Percentiles rank a stretch among this genome's conserved stretches.
Evolutionary conservation across 352 stramenopile genomes (phyloP).

Genomic region (Hyphochytrium catenoides): DNA sequence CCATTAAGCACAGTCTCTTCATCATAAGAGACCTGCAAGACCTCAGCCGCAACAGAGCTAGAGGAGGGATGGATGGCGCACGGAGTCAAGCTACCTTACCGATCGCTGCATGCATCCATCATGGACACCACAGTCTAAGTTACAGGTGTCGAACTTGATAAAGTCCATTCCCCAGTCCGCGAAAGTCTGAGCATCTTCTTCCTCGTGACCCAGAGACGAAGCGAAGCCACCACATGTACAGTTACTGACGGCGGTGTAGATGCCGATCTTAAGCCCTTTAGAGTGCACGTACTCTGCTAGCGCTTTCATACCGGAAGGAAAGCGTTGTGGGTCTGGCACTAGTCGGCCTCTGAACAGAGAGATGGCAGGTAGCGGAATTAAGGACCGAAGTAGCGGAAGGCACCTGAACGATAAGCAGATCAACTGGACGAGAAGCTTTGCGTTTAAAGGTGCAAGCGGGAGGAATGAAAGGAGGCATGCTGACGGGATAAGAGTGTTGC

Average conservation of each 20-base stretch:
- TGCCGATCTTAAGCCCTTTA: constrained; percentile 14
- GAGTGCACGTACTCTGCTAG: constrained; percentile 14
- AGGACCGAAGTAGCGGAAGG: too few relatives aligned
- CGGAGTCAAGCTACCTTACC: neutral
- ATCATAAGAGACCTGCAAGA: too few relatives aligned
- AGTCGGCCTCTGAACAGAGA: constrained; percentile 9
- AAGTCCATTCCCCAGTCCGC: constrained; percentile 19
- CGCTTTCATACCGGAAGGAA: constrained; percentile 14
- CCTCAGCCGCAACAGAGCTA: too few relatives aligned
- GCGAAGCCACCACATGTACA: constrained; percentile 16
- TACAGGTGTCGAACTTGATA: constrained; percentile 26
- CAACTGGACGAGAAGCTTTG: too few relatives aligned
- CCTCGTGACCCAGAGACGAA: constrained; percentile 13
- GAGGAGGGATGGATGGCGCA: too few relatives aligned
- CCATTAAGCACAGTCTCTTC: too few relatives aligned
- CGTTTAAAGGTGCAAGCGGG: too few relatives aligned
- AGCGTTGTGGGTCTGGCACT: constrained; percentile 12
- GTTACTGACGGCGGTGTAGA: constrained; percentile 17
- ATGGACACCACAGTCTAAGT: constrained; percentile 5
- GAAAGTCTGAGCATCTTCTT: constrained; percentile 15
- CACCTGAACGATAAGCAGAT: too few relatives aligned
- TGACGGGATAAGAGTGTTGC: too few relatives aligned
- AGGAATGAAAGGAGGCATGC: too few relatives aligned
- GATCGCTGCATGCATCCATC: constrained; percentile 1
- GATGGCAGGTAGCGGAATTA: too few relatives aligned